Evolutionary conservation across 805 yeast species (phyloP), one percentile per base, ranked within the genome.

Genomic region (Hanseniaspora hatyaiensis): DNA sequence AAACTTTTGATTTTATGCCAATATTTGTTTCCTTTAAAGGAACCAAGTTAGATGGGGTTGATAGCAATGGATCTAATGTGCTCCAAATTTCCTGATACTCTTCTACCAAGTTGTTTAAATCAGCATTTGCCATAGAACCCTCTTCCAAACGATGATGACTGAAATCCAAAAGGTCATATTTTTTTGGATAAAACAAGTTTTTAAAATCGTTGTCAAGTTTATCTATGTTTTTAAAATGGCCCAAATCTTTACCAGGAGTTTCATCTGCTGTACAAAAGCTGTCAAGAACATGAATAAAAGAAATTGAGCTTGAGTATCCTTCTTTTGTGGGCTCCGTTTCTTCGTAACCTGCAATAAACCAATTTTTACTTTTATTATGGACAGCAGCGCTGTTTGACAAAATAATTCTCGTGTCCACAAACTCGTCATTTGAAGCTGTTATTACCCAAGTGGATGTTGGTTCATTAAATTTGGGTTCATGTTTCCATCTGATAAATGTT

Each of bases 41-140:
- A n/a, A 34, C 64, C 30, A 63, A 64, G 1, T 36, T 29, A 3
- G 36, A 39, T 2, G 70, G 66, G 1, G 65, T 50, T 29, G 65
- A 55, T 9, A 53, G 47, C n/a, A 54, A 46, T 1, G 74, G 68
- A 53, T 72, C 71, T 28, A 75, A 53, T 18, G 72, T 65, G 53
- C 72, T 58, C 82, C 82, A 77, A 22, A 72, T 64, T 57, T 77
- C 82, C 31, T 71, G 60, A 51, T 74, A 77, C 9, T 64, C 64
- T 47, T 69, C 71, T 3, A 59, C 53, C 8, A 15, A 19, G n/a
- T 54, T 53, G 0, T 71, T 70, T 1, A 74, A 65, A 2, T 50
- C 66, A 0, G 73, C 69, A 54, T 75, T 71, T 2, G 52, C 50
- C 80, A 76, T 74, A 4, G 52, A 50, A 0, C 82, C 82, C 1